A percentile compares a stretch with the other conserved stretches of the same genome.
These are phyloP conservation scores for Mycena crocata DNA, from an alignment of 768 basidiomycete species.

Conservation along the genomic window DNA sequence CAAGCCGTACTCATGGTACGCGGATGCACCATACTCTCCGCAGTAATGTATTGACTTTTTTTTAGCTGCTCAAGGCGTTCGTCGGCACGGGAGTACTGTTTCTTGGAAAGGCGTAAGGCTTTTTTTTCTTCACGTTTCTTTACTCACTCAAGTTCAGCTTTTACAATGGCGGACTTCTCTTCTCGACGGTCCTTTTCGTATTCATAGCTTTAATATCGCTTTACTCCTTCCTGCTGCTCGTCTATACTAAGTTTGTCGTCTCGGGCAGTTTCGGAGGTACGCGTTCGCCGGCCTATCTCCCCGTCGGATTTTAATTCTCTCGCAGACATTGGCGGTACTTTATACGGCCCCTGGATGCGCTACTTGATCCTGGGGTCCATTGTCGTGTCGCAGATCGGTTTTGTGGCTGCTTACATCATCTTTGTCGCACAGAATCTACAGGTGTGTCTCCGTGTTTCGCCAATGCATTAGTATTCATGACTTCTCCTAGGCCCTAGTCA, in stretches of 20 bases:
- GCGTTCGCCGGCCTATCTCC: constrained; percentile 29
- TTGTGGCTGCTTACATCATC: constrained; percentile 92
- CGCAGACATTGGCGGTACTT: constrained; percentile 89
- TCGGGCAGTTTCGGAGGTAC: constrained; percentile 93
- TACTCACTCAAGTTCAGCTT: constrained; percentile 64
- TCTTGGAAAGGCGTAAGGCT: constrained; percentile 89
- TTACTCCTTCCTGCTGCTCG: constrained; percentile 92
- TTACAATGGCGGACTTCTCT: constrained; percentile 94
- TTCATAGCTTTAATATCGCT: constrained; percentile 89
- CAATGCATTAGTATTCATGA: background rate
- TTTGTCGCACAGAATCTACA: constrained; percentile 94
- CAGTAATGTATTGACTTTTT: background rate
- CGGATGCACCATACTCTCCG: constrained; percentile 6
- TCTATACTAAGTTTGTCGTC: constrained; percentile 88
- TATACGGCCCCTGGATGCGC: constrained; percentile 96
- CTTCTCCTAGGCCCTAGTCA: constrained; percentile 71
- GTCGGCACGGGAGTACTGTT: constrained; percentile 97
- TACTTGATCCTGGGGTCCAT: constrained; percentile 90
- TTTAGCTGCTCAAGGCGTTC: constrained; percentile 90
- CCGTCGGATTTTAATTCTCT: constrained; percentile 4
- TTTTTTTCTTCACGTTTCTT: background rate
- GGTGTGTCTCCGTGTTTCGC: constrained; percentile 32
- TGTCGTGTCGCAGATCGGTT: constrained; percentile 89
- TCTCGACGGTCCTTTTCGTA: constrained; percentile 82
- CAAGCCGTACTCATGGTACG: constrained; percentile 94